Evolutionary conservation across 139 green algal genomes (phyloP).

Genomic region (Chlorella sorokiniana): DNA sequence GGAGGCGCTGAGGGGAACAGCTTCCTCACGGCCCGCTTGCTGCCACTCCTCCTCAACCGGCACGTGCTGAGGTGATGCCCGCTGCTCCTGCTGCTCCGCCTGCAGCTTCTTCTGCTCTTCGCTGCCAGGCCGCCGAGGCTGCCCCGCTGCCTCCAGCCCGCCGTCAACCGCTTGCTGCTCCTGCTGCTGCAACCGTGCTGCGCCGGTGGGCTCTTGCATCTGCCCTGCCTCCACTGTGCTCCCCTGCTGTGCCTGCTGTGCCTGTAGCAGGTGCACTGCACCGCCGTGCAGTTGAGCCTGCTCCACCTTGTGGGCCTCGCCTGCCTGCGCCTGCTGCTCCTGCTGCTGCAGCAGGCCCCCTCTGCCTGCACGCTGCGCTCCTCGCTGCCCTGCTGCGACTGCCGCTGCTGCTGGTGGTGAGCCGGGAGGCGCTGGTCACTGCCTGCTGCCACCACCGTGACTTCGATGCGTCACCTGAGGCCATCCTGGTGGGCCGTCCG

Average conservation of each 20-base stretch:
- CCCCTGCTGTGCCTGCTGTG: neutral
- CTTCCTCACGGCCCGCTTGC: no score
- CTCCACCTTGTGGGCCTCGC: neutral
- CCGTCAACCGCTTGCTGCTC: neutral
- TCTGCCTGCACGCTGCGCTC: neutral
- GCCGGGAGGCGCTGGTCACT: neutral
- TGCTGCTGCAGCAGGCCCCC: neutral
- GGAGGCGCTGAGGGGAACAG: no score
- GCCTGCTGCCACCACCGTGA: neutral
- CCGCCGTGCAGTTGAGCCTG: neutral
- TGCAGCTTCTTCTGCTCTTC: no score
- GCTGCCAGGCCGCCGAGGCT: no score
- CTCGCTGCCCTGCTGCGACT: neutral
- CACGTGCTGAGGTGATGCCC: no score
- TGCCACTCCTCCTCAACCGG: no score
- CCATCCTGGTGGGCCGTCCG: no score
- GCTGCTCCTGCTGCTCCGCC: no score
- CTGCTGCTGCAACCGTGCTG: neutral
- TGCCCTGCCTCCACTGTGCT: neutral
- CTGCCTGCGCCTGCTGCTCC: neutral
- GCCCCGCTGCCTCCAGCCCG: neutral
- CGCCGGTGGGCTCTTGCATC: no score
- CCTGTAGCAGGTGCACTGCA: no score
- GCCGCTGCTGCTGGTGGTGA: neutral
- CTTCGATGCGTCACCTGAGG: neutral